Percentiles rank a stretch among this genome's conserved stretches.
phyloP scores from a whole-genome alignment of 2,329 filamentous ascomycete genomes.

The Epicoccum nigrum region DNA sequence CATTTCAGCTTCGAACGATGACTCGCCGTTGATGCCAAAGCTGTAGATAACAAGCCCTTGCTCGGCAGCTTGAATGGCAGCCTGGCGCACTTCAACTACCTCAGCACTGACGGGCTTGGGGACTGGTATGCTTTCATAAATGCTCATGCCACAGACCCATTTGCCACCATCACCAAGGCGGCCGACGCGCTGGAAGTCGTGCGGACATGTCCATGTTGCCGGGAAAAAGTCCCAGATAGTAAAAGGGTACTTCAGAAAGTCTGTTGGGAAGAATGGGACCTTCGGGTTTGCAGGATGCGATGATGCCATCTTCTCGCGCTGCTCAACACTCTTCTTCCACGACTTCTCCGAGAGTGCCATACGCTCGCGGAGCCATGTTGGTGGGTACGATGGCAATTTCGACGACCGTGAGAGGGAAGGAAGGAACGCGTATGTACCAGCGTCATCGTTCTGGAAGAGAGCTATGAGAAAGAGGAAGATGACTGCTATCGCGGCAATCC shows the following conservation, averaged over 20 bases:
- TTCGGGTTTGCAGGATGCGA: slow-evolving; percentile 36
- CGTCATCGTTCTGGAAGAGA: slow-evolving; percentile 34
- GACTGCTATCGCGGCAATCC: slow-evolving; percentile 29
- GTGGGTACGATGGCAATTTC: slow-evolving; percentile 23
- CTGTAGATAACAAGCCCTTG: slow-evolving; percentile 40
- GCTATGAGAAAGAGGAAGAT: slow-evolving; percentile 33
- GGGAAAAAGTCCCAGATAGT: slow-evolving; percentile 46
- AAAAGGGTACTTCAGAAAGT: slow-evolving; percentile 41
- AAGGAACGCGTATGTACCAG: slow-evolving; percentile 32
- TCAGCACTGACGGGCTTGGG: slow-evolving; percentile 20
- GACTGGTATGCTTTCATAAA: slow-evolving; percentile 36
- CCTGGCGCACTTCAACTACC: slow-evolving; percentile 19
- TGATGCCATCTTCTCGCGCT: slow-evolving; percentile 36
- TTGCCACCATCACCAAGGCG: slow-evolving; percentile 43
- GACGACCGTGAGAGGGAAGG: slow-evolving; percentile 26
- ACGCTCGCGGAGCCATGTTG: slow-evolving; percentile 36
- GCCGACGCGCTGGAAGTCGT: slow-evolving; percentile 42
- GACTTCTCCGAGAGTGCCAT: slow-evolving; percentile 39
- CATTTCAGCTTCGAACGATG: slow-evolving; percentile 44
- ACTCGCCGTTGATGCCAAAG: slow-evolving; percentile 44
- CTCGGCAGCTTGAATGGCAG: slow-evolving; percentile 20
- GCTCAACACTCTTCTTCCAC: slow-evolving; percentile 38
- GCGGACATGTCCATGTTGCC: slow-evolving; percentile 42
- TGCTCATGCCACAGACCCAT: slow-evolving; percentile 45
- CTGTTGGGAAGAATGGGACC: slow-evolving; percentile 39